phyloP scores from a whole-genome alignment of 2,329 filamentous ascomycete species.

The Penicillium sp. region DNA sequence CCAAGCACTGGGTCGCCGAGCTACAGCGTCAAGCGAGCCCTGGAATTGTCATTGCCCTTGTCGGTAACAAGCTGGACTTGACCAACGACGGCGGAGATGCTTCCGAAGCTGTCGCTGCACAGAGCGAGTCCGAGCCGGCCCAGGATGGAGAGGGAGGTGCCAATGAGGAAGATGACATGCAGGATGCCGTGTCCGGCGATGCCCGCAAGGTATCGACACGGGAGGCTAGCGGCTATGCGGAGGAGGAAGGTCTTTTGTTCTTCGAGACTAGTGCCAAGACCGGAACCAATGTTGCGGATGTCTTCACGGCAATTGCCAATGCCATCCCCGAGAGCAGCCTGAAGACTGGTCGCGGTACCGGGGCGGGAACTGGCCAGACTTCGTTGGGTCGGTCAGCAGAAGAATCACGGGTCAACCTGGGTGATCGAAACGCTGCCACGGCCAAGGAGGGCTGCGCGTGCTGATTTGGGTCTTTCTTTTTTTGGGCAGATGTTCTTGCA shows the following conservation, averaged over 20 bases:
- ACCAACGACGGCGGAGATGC: conserved; percentile 58
- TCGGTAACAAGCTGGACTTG: conserved; percentile 95
- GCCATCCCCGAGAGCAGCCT: conserved; percentile 95
- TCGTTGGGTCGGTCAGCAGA: conserved; percentile 53
- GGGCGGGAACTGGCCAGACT: conserved; percentile 57
- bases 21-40: conserved; percentile 93
- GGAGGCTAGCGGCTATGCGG: conserved; percentile 88
- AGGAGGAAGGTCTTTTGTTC: conserved; percentile 90
- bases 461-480: conserved; percentile 43
- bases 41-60: conserved; percentile 93
- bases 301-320: conserved; percentile 97
- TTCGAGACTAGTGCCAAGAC: conserved; percentile 99
- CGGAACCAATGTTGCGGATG: conserved; percentile 87
- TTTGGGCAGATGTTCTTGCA: conserved; percentile 9
- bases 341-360: conserved; percentile 78
- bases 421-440: conserved; percentile 67
- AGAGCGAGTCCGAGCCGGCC: conserved; percentile 39
- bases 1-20: conserved; percentile 98
- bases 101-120: conserved; percentile 29
- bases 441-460: conserved; percentile 91
- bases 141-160: conserved; percentile 43
- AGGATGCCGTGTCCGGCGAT: conserved; percentile 64
- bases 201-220: conserved; percentile 86
- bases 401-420: conserved; percentile 74
- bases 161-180: conserved; percentile 53